Conservation (phyloP, 2,329 filamentous ascomycete species). For the Cladophialophora bantiana region DNA sequence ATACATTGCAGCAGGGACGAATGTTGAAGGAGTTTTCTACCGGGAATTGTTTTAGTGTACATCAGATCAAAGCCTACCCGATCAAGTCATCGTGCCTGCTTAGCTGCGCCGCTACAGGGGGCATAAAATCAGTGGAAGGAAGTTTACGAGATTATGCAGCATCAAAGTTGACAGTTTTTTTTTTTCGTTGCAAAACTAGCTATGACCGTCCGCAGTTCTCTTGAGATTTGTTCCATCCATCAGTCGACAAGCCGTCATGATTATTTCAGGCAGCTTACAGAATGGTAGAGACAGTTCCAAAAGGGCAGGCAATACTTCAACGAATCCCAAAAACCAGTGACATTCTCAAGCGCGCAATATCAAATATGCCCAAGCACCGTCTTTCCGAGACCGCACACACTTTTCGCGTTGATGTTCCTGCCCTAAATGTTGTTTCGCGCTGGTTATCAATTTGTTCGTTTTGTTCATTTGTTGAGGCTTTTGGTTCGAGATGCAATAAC, state of each 20-base stretch:
- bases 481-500: slow-evolving; percentile 1
- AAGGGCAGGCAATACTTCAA: neutral
- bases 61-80: slow-evolving; percentile 13
- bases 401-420: neutral
- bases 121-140: neutral
- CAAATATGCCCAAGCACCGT: neutral
- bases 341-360: neutral
- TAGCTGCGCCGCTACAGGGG: neutral
- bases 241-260: neutral
- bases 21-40: neutral
- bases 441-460: neutral
- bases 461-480: neutral
- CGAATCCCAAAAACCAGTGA: neutral
- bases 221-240: neutral
- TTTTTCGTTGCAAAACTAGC: slow-evolving; percentile 41
- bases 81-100: slow-evolving; percentile 1
- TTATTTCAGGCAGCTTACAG: neutral
- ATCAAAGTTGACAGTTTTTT: slow-evolving; percentile 45
- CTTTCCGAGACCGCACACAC: neutral
- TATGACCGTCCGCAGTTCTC: neutral
- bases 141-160: slow-evolving; percentile 24
- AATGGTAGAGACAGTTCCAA: slow-evolving; percentile 37
- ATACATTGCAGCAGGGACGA: neutral
- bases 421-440: neutral
- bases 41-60: slow-evolving; percentile 9